These are phyloP conservation scores for Talaromyces nanjingensis DNA, from an alignment of 495 filamentous ascomycete species.

Conservation along the genomic window DNA sequence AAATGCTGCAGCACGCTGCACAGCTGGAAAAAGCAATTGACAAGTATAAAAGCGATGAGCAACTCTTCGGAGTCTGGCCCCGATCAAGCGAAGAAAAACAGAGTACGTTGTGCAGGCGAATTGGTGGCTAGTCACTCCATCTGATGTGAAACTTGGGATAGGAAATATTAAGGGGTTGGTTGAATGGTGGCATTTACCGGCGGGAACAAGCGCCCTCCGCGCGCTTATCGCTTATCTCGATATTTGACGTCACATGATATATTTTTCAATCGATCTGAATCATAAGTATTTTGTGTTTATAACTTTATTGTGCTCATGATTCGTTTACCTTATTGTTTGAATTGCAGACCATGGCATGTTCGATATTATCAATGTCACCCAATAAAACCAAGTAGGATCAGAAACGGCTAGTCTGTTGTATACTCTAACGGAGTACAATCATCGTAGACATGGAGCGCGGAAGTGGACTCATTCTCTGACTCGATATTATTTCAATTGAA, in stretches of 20 bases:
- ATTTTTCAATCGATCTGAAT: background rate
- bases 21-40: background rate
- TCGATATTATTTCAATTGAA: background rate
- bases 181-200: slow-evolving; percentile 13
- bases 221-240: slow-evolving; percentile 23
- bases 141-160: background rate
- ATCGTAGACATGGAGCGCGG: background rate
- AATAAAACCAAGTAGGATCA: background rate
- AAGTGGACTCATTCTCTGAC: background rate
- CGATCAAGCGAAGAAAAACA: background rate
- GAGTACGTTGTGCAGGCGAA: background rate
- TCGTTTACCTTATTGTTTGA: background rate
- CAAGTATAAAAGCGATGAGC: background rate
- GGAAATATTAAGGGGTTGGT: slow-evolving; percentile 2
- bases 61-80: slow-evolving; percentile 7
- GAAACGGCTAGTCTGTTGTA: background rate
- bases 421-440: background rate
- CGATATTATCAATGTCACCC: background rate
- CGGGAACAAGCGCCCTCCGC: slow-evolving; percentile 33
- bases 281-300: background rate
- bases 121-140: background rate
- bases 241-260: background rate
- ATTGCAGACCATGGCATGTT: no score
- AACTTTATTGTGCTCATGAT: background rate
- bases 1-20: slow-evolving; percentile 6